These are phyloP conservation scores for Fusarium devonianum DNA, from an alignment of 2,329 filamentous ascomycete genomes.

Conservation along the genomic window DNA sequence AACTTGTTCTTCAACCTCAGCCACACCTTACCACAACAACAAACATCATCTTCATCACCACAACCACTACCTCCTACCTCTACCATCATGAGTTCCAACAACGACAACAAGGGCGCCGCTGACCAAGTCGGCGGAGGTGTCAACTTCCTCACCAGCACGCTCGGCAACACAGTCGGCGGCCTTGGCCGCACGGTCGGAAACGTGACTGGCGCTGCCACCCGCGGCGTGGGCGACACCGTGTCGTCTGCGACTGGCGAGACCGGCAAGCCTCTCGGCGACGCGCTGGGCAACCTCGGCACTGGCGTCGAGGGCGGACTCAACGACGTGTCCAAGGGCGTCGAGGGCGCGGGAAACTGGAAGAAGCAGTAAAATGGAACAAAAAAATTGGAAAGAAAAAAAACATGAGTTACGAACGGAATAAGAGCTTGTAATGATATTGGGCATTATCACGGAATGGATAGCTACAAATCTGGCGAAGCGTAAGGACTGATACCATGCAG, in stretches of 20 bases:
- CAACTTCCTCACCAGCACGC: constrained; percentile 50
- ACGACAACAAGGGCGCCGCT: constrained; percentile 37
- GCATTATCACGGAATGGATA: background rate
- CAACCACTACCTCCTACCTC: constrained; percentile 2
- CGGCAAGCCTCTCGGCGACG: constrained; percentile 63
- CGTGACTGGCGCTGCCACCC: constrained; percentile 59
- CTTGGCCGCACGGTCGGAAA: constrained; percentile 51
- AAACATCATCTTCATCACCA: background rate
- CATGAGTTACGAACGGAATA: background rate
- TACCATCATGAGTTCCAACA: constrained; percentile 35
- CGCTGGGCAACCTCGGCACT: constrained; percentile 58
- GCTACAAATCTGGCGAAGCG: background rate
- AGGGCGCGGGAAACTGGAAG: constrained; percentile 67
- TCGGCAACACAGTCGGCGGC: constrained; percentile 53
- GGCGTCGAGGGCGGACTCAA: constrained; percentile 61
- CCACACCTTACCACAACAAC: background rate
- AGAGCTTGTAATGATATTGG: constrained; percentile 7
- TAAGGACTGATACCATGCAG: no score
- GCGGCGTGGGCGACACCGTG: constrained; percentile 64
- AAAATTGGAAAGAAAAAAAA: no score
- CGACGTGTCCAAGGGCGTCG: constrained; percentile 60
- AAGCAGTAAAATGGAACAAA: constrained; percentile 37
- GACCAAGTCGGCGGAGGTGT: constrained; percentile 46
- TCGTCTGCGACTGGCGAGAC: constrained; percentile 60
- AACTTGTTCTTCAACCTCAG: no score